Base-by-base conservation (phyloP, 768 basidiomycete genomes). In the Boletus fagicola region DNA sequence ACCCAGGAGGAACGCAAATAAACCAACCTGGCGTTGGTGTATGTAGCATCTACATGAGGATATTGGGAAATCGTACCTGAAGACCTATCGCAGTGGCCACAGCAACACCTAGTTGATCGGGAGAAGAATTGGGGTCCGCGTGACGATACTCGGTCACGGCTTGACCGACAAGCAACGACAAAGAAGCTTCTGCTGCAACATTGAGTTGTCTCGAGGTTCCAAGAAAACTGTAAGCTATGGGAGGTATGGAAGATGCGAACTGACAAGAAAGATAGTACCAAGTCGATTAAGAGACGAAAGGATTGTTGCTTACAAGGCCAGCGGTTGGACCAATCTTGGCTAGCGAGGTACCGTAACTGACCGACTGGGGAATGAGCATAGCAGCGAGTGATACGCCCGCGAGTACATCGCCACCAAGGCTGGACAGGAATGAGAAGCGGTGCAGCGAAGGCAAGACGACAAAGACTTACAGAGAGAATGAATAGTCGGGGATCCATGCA, bases 281-380 rank as follows among this genome's bases (percentile, higher is more conserved):
- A 24, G 51, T 47, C 20, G 35, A 31, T 22, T 38, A 30, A 35
- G 20, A 46, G 39, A 18, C 43, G 28, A 51, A 22, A 57, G 35
- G 0, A 43, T 4, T 1, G 12, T 15, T 31, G 75, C 88, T 62
- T 66, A 92, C 90, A 67, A 98, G 75, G 49, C 95, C 95, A 44
- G 92, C 83, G 3, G 92, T 82, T 13, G 94, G 94, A 59, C 84
- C 89, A 40, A 97, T 75, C 62, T 90, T 85, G 18, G 94, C 93
- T 12, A 98, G 76, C 0, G 92, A 89, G 4, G 90, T 85, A 9
- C 92, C 95, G 67, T 98, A 97, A 70, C 90, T 92, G 69, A 97
- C 90, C 1, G 92, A 90, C 70, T 92, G 87, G 7, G 91, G 90
- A 66, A 92, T 88, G 44, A 92, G 78, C 81, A 92, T 88, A 50